Evolutionary conservation across 2,329 filamentous ascomycete genomes (phyloP).

Genomic region (Coniosporium tulheliwenetii): DNA sequence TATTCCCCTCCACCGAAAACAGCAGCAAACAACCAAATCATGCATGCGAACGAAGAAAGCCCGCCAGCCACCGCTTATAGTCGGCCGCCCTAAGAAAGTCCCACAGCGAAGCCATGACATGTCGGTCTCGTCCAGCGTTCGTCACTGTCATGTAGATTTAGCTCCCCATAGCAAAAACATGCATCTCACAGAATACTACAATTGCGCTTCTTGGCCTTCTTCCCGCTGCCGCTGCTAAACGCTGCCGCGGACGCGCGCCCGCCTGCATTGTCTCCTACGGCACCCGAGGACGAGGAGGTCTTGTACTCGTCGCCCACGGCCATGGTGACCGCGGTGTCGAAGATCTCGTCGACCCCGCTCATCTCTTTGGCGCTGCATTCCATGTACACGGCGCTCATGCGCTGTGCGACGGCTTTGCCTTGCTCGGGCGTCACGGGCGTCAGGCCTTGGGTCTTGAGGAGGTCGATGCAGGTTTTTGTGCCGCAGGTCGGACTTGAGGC

Average conservation of each 20-base stretch:
- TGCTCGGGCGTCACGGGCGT: slow-evolving; percentile 90
- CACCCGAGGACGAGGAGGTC: not conserved
- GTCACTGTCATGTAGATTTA: no score
- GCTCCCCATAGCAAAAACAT: no score
- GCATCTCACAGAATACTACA: slow-evolving; percentile 1
- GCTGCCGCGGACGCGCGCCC: no score
- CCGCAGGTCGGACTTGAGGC: slow-evolving; percentile 91
- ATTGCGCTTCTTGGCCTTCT: slow-evolving; percentile 1
- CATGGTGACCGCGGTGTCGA: slow-evolving; percentile 78
- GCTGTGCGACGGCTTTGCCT: slow-evolving; percentile 70
- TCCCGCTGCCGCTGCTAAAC: not conserved
- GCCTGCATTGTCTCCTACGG: not conserved
- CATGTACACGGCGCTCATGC: slow-evolving; percentile 93
- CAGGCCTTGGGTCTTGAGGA: slow-evolving; percentile 93
- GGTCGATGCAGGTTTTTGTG: slow-evolving; percentile 95
- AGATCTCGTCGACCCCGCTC: slow-evolving; percentile 90
- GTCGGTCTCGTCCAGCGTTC: no score
- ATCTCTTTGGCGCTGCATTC: slow-evolving; percentile 98
- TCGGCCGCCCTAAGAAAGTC: no score
- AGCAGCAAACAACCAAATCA: no score
- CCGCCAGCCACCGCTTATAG: no score
- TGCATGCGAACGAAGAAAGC: no score
- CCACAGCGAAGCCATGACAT: no score
- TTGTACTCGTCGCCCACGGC: slow-evolving; percentile 59
- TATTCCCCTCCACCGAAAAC: no score